Conservation (phyloP, 2,329 filamentous ascomycete genomes). For the Fusarium sp. region DNA sequence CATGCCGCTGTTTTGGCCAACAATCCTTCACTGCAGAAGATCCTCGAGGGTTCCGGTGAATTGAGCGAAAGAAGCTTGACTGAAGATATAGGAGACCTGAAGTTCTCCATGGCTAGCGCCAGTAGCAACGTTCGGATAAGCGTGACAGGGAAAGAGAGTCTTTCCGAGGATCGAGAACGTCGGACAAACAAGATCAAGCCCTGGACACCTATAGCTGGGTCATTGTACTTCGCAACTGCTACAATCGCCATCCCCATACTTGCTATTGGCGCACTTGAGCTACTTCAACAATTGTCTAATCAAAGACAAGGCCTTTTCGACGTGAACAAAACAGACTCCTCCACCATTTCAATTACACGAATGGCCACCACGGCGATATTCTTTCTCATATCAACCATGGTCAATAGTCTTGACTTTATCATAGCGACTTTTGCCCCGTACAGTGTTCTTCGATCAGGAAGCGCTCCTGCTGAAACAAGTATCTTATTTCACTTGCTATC, state of each 20-base stretch:
- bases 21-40: background rate
- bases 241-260: background rate
- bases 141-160: accelerated
- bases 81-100: accelerated
- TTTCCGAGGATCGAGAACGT: accelerated
- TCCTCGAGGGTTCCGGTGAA: accelerated
- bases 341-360: background rate
- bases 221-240: accelerated
- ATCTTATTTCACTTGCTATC: background rate
- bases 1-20: background rate
- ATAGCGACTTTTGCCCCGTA: background rate
- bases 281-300: accelerated
- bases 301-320: background rate
- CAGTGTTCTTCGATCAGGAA: background rate
- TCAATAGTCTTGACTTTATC: background rate
- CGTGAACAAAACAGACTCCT: background rate
- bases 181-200: accelerated
- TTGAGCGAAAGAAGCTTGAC: accelerated
- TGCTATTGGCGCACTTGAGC: background rate
- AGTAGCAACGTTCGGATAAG: accelerated
- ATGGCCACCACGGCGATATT: background rate
- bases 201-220: background rate
- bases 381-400: background rate
- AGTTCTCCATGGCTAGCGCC: background rate
- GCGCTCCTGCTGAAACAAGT: background rate